Evolutionary conservation across 768 basidiomycete genomes (phyloP).

Genomic region (Mycena filopes): DNA sequence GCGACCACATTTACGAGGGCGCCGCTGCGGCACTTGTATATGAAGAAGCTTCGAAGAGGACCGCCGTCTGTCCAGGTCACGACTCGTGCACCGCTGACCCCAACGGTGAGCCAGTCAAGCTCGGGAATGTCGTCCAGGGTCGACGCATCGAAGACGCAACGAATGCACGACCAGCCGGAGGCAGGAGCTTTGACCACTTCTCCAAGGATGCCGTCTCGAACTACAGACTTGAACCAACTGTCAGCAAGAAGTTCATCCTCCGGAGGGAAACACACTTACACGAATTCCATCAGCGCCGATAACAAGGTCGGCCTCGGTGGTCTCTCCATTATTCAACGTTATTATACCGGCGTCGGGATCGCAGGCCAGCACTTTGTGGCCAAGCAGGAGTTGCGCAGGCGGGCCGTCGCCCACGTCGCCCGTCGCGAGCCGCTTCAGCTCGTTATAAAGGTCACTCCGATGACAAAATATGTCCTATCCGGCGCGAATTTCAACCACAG

Average conservation of each 20-base stretch:
- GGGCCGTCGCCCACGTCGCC: constrained; percentile 13
- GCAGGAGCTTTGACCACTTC: not conserved
- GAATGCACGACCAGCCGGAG: constrained; percentile 13
- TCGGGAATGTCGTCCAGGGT: constrained; percentile 11
- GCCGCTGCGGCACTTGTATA: constrained; percentile 13
- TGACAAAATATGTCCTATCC: constrained; percentile 20
- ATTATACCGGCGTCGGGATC: constrained; percentile 43
- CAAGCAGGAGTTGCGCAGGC: constrained; percentile 19
- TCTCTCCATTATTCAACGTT: constrained; percentile 47
- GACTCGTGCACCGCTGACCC: constrained; percentile 3
- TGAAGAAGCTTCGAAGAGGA: constrained; percentile 14
- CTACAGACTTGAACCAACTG: constrained; percentile 1
- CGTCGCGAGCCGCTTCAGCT: constrained; percentile 15
- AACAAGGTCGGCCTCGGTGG: constrained; percentile 46
- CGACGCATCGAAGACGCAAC: constrained; percentile 15
- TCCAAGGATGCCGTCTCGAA: constrained; percentile 14
- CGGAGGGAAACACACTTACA: not conserved
- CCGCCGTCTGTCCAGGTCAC: not conserved
- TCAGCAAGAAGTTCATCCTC: not conserved
- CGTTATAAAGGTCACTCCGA: constrained; percentile 23
- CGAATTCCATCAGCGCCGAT: constrained; percentile 50
- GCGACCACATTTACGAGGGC: constrained; percentile 23
- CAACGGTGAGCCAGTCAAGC: constrained; percentile 17
- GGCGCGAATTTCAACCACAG: not conserved
- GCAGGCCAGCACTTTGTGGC: constrained; percentile 18